Evolutionary conservation across 1,284 basidiomycete species (phyloP).

Genomic region (Apiotrichum mycotoxinovorans): DNA sequence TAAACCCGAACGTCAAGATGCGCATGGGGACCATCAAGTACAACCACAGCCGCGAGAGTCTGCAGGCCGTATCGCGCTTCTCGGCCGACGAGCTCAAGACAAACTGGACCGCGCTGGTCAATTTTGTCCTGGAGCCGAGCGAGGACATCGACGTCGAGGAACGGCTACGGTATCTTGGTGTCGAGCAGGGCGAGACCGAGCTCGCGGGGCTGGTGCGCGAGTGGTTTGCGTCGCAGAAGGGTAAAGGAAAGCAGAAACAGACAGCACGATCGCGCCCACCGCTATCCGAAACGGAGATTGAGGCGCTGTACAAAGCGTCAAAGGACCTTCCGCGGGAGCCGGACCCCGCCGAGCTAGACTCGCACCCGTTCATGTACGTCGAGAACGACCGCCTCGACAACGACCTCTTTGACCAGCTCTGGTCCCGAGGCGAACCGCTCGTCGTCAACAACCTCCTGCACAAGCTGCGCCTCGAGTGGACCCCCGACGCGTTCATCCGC

Average conservation of each 20-base stretch:
- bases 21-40: not conserved
- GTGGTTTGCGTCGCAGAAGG: slow-evolving; percentile 1
- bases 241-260: not conserved
- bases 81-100: slow-evolving; percentile 61
- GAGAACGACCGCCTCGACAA: slow-evolving; percentile 58
- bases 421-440: slow-evolving; percentile 69
- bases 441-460: slow-evolving; percentile 64
- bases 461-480: slow-evolving; percentile 69
- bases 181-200: slow-evolving; percentile 23
- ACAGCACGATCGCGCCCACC: not conserved
- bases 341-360: slow-evolving; percentile 39
- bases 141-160: slow-evolving; percentile 21
- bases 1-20: not conserved
- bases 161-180: slow-evolving; percentile 25
- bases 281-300: slow-evolving; percentile 4
- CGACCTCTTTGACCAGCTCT: slow-evolving; percentile 63
- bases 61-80: slow-evolving; percentile 77
- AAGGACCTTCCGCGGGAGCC: slow-evolving; percentile 7
- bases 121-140: slow-evolving; percentile 31
- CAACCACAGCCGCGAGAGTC: slow-evolving; percentile 51
- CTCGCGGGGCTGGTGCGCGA: slow-evolving; percentile 9
- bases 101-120: slow-evolving; percentile 39
- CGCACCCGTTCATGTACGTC: slow-evolving; percentile 50
- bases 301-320: slow-evolving; percentile 24
- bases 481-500: slow-evolving; percentile 71